Evolutionary conservation across 2,329 filamentous ascomycete genomes (phyloP), one percentile per base, ranked within the genome.

Genomic region (Hypocreales sp.): DNA sequence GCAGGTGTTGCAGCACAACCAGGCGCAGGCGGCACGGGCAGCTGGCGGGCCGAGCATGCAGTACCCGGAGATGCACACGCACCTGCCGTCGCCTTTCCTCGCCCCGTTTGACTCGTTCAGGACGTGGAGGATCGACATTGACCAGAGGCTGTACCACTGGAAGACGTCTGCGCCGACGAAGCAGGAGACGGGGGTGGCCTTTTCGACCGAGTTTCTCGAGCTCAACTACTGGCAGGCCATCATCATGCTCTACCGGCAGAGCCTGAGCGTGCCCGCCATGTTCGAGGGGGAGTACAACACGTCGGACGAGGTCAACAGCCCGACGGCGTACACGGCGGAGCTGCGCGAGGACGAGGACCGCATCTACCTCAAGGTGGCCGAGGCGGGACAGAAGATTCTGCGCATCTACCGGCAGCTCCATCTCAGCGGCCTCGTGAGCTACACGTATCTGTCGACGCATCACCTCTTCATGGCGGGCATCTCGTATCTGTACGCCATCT

Each of bases 221-320:
- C 64, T 95, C 34, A 95, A 95, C 50, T 95, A 95, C 53, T 95
- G 87, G 86, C 87, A 94, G 49, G 83, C 84, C 4, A 75, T 95
- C 34, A 92, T 94, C 39, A 84, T 94, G 77, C 67, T 95, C 13
- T 95, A 95, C 49, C 67, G 87, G 30, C 87, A 93, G 51, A 90
- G 84, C 49, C 54, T 93, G 34, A 79, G 81, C 26, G 81, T 93
- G 12, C 87, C 87, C 1, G 72, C 79, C 22, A 73, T 84, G 44
- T 73, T 95, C 31, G 82, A 86, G 29, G 74, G 74, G 29, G 87
- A 94, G 52, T 73, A 74, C 39, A 66, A 71, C 40, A 70, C 70
- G 2, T 66, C 69, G 5, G 67, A 67, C 32, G 72, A 77, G 39
- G 68, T 77, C 18, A 66, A 73, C 39, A 72, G 67, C 38, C 68